phyloP scores from a whole-genome alignment of 2,329 filamentous ascomycete genomes.

The Aspergillus pseudoviridinutans region DNA sequence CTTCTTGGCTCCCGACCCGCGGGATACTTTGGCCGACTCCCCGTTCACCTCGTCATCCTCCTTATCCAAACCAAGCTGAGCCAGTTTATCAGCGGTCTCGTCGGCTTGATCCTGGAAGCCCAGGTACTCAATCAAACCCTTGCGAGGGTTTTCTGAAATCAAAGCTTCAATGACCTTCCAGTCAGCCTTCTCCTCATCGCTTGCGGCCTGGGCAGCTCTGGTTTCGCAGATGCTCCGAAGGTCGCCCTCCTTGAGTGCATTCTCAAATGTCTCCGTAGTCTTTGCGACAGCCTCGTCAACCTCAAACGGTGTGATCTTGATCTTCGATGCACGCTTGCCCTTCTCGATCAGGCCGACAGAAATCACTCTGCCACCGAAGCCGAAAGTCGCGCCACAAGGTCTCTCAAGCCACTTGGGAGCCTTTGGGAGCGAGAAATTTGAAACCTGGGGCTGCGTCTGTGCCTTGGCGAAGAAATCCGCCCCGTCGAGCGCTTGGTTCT shows the following conservation, averaged over 20 bases:
- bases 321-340: conserved; percentile 67
- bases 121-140: conserved; percentile 80
- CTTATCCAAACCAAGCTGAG: conserved; percentile 40
- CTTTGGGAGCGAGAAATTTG: conserved; percentile 79
- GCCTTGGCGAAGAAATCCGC: conserved; percentile 97
- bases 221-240: conserved; percentile 74
- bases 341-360: conserved; percentile 59
- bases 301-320: conserved; percentile 82
- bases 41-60: conserved; percentile 40
- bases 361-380: conserved; percentile 92
- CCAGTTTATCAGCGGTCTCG: conserved; percentile 41
- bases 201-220: conserved; percentile 69
- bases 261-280: conserved; percentile 82
- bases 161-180: conserved; percentile 93
- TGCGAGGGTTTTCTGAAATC: conserved; percentile 77
- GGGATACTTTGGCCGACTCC: conserved; percentile 47
- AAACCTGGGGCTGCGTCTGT: conserved; percentile 83
- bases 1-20: conserved; percentile 49
- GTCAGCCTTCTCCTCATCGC: conserved; percentile 89
- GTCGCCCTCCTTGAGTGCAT: conserved; percentile 72
- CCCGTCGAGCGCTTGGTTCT: conserved; percentile 70
- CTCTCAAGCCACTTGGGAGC: conserved; percentile 88
- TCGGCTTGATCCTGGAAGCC: conserved; percentile 70
- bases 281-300: conserved; percentile 81
- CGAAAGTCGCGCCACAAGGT: conserved; percentile 83